Conservation (phyloP, 2,329 filamentous ascomycete genomes). For the Alternaria dauci region DNA sequence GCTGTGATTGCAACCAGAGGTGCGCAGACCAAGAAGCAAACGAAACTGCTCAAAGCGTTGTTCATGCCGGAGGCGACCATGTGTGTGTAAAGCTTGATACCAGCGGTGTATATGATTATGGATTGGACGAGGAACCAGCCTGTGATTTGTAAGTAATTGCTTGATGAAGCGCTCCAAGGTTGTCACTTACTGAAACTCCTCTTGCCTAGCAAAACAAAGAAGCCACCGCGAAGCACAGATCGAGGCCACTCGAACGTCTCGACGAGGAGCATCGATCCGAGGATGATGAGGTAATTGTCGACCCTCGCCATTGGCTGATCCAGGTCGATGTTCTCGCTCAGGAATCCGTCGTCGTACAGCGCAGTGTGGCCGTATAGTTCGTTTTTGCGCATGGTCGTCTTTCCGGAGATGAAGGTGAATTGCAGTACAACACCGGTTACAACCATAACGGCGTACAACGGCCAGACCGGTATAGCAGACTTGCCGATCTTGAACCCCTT, state of each 20-base stretch:
- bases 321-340: constrained; percentile 49
- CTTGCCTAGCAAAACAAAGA: constrained; percentile 52
- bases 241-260: constrained; percentile 52
- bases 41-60: constrained; percentile 25
- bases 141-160: constrained; percentile 29
- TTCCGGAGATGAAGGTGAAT: constrained; percentile 55
- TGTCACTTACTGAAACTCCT: constrained; percentile 55
- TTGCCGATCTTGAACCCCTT: constrained; percentile 26
- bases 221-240: constrained; percentile 44
- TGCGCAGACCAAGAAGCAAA: constrained; percentile 37
- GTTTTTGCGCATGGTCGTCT: constrained; percentile 45
- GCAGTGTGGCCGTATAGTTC: constrained; percentile 55
- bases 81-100: constrained; percentile 57
- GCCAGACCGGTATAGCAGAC: constrained; percentile 37
- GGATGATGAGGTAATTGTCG: constrained; percentile 56
- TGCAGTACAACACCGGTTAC: constrained; percentile 52
- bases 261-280: constrained; percentile 53
- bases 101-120: constrained; percentile 53
- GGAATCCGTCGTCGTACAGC: constrained; percentile 50
- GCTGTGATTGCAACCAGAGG: constrained; percentile 27
- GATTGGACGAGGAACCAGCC: constrained; percentile 55
- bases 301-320: constrained; percentile 51
- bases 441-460: constrained; percentile 43
- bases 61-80: constrained; percentile 26
- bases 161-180: background rate